Base-by-base conservation (phyloP, 2,329 filamentous ascomycete species). In the Ceratocystis variospora region DNA sequence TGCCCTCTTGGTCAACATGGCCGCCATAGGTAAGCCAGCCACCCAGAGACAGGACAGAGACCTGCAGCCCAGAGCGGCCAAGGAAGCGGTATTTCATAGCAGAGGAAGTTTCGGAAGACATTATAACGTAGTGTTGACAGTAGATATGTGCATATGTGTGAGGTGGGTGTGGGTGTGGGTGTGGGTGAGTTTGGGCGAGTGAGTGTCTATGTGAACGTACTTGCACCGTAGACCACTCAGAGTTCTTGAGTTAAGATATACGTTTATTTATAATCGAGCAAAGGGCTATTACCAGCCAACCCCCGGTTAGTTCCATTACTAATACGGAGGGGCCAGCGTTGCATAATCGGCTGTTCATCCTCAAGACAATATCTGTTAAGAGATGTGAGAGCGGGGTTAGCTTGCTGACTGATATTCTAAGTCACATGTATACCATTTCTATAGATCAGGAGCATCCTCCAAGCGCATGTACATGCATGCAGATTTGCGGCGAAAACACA, bases 11-110 rank as follows among this genome's bases (percentile, higher is more conserved):
- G 66, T 86, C 84, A 37, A 89, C 84, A 70, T 89, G 85, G 19
- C 87, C 87, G 65, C 88, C 88, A 70, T 89, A 90, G 0, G 88
- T 90, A 64, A 91, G 79, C 86, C 85, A 87, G 70, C 85, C 83
- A 67, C 85, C 88, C 2, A 91, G 79, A 1, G 85, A 86, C 69
- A 91, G 87, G 59, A 84, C 81, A 33, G 87, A 90, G 44, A 91
- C 87, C 73, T 90, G 84, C 19, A 91, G 80, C 65, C 88, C 87
- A 17, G 86, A 87, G 48, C 81, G 82, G 71, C 88, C 87, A 6
- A 90, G 80, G 75, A 84, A 85, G 70, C 87, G 84, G 75, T 89
- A 89, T 71, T 86, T 79, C 87, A 89, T 89, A 65, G 75, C 76
- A 64, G 76, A 78, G 63, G 70, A 50, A 62, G 66, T 55, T 37